A percentile compares a stretch with the other conserved stretches of the same genome.
Conservation (phyloP, 768 basidiomycete genomes). For the Xanthoconium purpureum region DNA sequence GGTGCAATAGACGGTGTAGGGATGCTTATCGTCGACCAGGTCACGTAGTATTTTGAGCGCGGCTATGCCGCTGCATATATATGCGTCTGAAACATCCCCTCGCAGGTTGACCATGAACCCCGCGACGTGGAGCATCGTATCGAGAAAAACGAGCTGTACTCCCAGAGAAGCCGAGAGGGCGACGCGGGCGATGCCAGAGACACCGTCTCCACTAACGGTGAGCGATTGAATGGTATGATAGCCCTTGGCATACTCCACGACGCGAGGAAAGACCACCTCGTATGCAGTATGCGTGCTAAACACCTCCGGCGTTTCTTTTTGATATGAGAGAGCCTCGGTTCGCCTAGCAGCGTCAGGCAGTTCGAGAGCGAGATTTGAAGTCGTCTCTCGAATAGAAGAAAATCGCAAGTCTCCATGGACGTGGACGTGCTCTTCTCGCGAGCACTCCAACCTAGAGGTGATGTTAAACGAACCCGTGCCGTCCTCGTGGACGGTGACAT, state of each 20-base stretch:
- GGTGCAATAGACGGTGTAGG: conserved; percentile 53
- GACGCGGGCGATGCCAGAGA: conserved; percentile 52
- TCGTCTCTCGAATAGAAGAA: conserved; percentile 30
- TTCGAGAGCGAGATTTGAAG: conserved; percentile 37
- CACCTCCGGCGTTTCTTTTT: conserved; percentile 36
- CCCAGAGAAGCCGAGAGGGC: conserved; percentile 41
- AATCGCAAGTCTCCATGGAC: conserved; percentile 46
- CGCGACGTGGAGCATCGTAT: conserved; percentile 64
- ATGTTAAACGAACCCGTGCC: conserved; percentile 45
- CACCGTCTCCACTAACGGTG: conserved; percentile 43
- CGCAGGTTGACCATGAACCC: conserved; percentile 68
- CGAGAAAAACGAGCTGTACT: conserved; percentile 57
- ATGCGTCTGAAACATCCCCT: conserved; percentile 48
- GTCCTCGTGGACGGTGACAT: conserved; percentile 36
- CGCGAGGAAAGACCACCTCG: conserved; percentile 63
- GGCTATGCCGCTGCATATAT: conserved; percentile 59
- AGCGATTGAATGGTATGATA: conserved; percentile 60
- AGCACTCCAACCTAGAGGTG: conserved; percentile 36
- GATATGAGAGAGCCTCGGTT: conserved; percentile 30
- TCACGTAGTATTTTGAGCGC: conserved; percentile 46
- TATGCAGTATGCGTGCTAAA: conserved; percentile 59
- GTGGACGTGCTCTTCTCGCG: conserved; percentile 38
- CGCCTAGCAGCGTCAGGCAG: conserved; percentile 36
- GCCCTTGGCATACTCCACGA: conserved; percentile 58
- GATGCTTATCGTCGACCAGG: conserved; percentile 37